A percentile compares a stretch with the other conserved stretches of the same genome.
These are phyloP conservation scores for Cylindrotheca fusiformis DNA, from an alignment of 108 stramenopile species.

Conservation along the genomic window DNA sequence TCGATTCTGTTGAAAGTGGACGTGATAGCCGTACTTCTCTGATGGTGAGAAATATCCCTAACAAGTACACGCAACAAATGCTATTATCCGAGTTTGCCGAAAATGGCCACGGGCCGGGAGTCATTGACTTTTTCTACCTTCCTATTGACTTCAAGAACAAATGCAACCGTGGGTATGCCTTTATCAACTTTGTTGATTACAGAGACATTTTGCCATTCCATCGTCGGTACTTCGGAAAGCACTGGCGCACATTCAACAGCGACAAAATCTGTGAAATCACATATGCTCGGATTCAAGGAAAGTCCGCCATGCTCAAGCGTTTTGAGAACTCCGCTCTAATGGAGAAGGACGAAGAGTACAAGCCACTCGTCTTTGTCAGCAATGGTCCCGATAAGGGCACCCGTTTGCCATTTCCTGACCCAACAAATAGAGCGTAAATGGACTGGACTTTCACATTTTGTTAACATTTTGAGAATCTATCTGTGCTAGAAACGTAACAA, in stretches of 20 bases:
- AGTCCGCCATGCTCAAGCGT: constrained; percentile 95
- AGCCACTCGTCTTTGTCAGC: constrained; percentile 86
- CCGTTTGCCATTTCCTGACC: constrained; percentile 42
- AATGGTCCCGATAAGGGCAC: constrained; percentile 52
- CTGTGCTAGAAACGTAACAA: neutral
- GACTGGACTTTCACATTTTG: neutral
- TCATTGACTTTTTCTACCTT: constrained; percentile 98
- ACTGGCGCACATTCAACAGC: constrained; percentile 96
- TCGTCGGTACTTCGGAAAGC: constrained; percentile 85
- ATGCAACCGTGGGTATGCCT: constrained; percentile 99
- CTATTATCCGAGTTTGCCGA: constrained; percentile 89
- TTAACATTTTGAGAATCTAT: constrained; percentile 1
- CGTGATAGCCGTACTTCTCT: constrained; percentile 93
- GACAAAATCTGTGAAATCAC: constrained; percentile 98
- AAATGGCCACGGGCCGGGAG: constrained; percentile 86
- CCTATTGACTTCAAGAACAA: constrained; percentile 99
- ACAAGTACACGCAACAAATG: constrained; percentile 99
- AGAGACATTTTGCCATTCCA: constrained; percentile 89
- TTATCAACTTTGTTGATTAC: constrained; percentile 95
- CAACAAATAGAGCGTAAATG: constrained; percentile 15
- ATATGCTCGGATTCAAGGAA: constrained; percentile 99
- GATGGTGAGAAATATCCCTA: constrained; percentile 99
- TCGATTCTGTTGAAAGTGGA: constrained; percentile 71
- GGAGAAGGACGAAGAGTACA: constrained; percentile 97
- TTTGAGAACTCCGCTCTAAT: constrained; percentile 97